These are phyloP conservation scores for Crithidia bombi DNA, from an alignment of 208 protist species.

Conservation along the genomic window DNA sequence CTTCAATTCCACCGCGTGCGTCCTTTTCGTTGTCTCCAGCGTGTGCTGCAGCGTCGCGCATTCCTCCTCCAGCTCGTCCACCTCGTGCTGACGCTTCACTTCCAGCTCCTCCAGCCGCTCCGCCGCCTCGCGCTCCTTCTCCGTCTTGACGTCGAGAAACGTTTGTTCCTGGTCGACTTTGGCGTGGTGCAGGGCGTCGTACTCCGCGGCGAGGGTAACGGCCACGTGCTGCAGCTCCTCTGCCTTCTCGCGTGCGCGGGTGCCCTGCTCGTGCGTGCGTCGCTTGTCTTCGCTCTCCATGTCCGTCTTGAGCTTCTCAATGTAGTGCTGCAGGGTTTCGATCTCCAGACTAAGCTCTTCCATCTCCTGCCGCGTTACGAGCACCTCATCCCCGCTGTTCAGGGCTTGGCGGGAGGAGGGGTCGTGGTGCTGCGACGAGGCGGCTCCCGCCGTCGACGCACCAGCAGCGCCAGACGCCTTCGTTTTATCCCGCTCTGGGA, in stretches of 20 bases:
- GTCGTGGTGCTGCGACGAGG: slow-evolving; percentile 32
- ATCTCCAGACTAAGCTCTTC: slow-evolving; percentile 90
- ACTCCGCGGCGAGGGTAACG: slow-evolving; percentile 70
- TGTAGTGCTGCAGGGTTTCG: slow-evolving; percentile 83
- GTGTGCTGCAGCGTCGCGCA: slow-evolving; percentile 67
- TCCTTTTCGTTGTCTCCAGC: slow-evolving; percentile 63
- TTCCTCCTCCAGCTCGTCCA: slow-evolving; percentile 85
- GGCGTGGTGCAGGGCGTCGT: slow-evolving; percentile 77
- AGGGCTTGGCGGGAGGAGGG: slow-evolving; percentile 20
- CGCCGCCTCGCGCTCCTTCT: slow-evolving; percentile 78
- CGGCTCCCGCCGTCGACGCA: slow-evolving; percentile 15
- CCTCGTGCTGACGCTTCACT: slow-evolving; percentile 82
- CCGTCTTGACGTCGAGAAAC: slow-evolving; percentile 87
- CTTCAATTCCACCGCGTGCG: slow-evolving; percentile 41
- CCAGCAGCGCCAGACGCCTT: slow-evolving; percentile 27
- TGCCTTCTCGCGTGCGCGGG: slow-evolving; percentile 89
- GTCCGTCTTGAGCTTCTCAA: slow-evolving; percentile 92
- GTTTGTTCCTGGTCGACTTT: slow-evolving; percentile 92
- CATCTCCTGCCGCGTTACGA: slow-evolving; percentile 94
- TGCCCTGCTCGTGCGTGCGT: slow-evolving; percentile 91
- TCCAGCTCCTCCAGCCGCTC: slow-evolving; percentile 79
- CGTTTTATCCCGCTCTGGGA: slow-evolving; percentile 69
- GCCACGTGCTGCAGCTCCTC: slow-evolving; percentile 90
- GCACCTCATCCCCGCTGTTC: slow-evolving; percentile 84
- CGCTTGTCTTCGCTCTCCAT: slow-evolving; percentile 95